Evolutionary conservation across 495 filamentous ascomycete species (phyloP), one percentile per base, ranked within the genome.

Genomic region (Penicillium paradoxum): DNA sequence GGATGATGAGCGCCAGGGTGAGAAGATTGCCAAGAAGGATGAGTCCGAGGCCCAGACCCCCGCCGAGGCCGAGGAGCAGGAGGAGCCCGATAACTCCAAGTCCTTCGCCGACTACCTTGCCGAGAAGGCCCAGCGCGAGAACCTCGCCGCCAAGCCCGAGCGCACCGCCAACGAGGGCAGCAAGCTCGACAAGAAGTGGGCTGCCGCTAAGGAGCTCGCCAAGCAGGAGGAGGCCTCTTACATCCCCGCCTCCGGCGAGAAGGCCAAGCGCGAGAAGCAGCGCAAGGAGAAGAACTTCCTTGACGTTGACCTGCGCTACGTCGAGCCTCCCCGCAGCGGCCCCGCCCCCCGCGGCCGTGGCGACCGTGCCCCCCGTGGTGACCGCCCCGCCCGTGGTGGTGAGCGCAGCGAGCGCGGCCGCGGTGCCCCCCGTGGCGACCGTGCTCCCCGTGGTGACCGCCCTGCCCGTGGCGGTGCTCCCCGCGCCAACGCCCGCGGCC

Each of bases 111-210:
- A 93, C 59, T 97, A 95, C 73, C 85, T 91, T 18, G 89, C 84
- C 60, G 87, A 97, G 78, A 85, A 78, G 66, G 89, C 88, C 44
- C 86, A 89, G 75, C 88, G 86, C 72, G 81, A 81, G 54, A 81
- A 83, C 59, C 85, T 98, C 53, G 85, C 84, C 64, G 73, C 75
- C 33, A 80, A 83, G 58, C 79, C 87, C 55, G 79, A 85, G 53
- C 90, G 92, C 73, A 82, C 91, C 74, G 79, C 93, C 64, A 97
- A 96, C 77, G 91, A 96, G 76, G 93, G 90, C 63, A 75, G 66
- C 74, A 86, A 88, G 78, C 63, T 76, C 55, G 83, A 90, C 72
- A 91, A 92, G 80, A 95, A 97, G 80, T 96, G 90, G 88, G 86
- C 87, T 56, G 76, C 81, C 52, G 90, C 90, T 64, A 91, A 89